These are phyloP conservation scores for Ajuga reptans DNA, from an alignment of 305 asterid genomes.

Conservation along the genomic window DNA sequence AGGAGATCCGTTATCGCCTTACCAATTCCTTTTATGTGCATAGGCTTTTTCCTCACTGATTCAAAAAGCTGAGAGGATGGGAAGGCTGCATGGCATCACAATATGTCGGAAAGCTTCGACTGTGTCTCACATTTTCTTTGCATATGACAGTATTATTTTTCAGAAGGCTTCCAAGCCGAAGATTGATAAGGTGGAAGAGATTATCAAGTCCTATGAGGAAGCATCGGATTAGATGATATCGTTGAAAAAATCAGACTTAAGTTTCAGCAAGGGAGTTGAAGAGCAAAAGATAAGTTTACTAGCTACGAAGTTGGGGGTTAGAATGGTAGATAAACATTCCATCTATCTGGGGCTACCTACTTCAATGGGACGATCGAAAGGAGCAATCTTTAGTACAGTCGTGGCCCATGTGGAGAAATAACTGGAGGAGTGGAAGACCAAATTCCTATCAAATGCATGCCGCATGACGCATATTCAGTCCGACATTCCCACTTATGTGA, in stretches of 20 bases:
- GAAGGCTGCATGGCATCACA: too few relatives aligned
- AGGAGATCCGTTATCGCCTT: too few relatives aligned
- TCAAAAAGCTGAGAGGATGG: too few relatives aligned
- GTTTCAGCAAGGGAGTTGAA: neutral
- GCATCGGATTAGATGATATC: neutral
- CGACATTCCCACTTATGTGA: neutral
- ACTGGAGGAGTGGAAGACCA: neutral
- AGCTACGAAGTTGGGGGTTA: neutral
- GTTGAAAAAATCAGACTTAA: neutral
- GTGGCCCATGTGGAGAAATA: neutral
- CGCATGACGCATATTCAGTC: neutral
- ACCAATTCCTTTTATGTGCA: too few relatives aligned
- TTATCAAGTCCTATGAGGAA: too few relatives aligned
- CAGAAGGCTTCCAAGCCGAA: too few relatives aligned
- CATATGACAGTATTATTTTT: too few relatives aligned
- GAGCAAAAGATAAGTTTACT: too few relatives aligned
- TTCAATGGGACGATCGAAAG: neutral
- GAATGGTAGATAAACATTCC: neutral
- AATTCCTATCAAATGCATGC: neutral
- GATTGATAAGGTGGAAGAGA: too few relatives aligned
- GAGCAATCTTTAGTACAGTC: neutral
- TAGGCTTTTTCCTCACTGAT: too few relatives aligned
- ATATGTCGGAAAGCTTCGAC: too few relatives aligned
- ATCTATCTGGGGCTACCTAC: neutral
- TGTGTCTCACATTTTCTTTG: too few relatives aligned